Evolutionary conservation across 495 filamentous ascomycete species (phyloP), one percentile per base, ranked within the genome.

Genomic region (Hypoxylon crocopeplum): DNA sequence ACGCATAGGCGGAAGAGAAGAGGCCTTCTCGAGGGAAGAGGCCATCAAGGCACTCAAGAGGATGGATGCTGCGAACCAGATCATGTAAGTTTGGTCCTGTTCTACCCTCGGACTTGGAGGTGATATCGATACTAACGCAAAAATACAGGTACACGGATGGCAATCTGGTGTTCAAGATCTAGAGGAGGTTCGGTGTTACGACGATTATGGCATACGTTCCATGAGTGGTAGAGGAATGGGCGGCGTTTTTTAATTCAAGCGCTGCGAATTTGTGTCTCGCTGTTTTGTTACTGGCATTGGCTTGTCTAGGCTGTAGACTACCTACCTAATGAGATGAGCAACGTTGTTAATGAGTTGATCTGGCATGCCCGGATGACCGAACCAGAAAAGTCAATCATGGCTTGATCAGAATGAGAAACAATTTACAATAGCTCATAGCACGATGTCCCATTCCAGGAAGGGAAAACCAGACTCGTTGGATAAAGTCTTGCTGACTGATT

Each of bases 31-130:
- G 29, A 78, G 80, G 21, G 72, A 76, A 1, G 95, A 98, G 76
- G 92, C 90, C 2, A 73, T 89, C 46, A 77, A 83, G 71, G 93
- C 91, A 44, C 71, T 98, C 64, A 80, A 81, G 71, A 83, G 76
- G 67, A 88, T 98, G 90, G 87, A 89, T 53, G 86, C 88, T 37
- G 77, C 79, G 71, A 97, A 97, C 68, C 84, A 90, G 76, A 86
- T 98, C 72, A 98, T 98, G 95, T 96, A 75, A 86, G 90, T 88
- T 16, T 22, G 7, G 19, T 22, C 21, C 19, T n/a, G n/a, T n/a
- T n/a, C n/a, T n/a, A n/a, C n/a, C n/a, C n/a, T n/a, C n/a, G n/a
- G n/a, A n/a, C n/a, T n/a, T n/a, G n/a, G 2, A 36, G 11, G 12
- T 2, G 5, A 12, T 16, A 40, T 29, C 1, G 7, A 30, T 67